Conservation (phyloP, 495 filamentous ascomycete genomes). For the Podospora pseudopauciseta region DNA sequence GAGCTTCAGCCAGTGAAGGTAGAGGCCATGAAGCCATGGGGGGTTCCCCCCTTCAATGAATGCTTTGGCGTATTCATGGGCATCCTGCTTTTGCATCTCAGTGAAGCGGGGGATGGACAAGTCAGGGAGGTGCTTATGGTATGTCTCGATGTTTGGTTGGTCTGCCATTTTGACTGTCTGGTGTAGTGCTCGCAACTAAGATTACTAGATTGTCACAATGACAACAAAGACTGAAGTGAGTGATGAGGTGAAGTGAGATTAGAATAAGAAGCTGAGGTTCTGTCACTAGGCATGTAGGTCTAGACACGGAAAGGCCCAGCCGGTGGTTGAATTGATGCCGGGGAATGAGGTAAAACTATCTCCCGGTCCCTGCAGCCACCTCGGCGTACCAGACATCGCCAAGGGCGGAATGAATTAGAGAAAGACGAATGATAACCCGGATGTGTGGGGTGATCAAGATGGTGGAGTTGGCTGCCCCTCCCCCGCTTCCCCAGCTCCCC, state of each 20-base stretch:
- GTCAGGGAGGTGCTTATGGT: conserved; percentile 54
- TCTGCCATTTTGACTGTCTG: conserved; percentile 14
- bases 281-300: background rate
- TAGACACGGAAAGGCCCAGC: background rate
- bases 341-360: conserved; percentile 27
- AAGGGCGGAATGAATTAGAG: background rate
- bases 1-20: conserved; percentile 62
- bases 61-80: conserved; percentile 58
- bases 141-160: conserved; percentile 19
- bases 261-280: background rate
- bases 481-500: conserved; percentile 11
- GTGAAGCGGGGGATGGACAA: conserved; percentile 58
- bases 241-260: background rate
- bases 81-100: conserved; percentile 58
- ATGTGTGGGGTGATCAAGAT: conserved; percentile 1
- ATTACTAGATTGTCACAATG: background rate
- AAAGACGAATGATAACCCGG: background rate
- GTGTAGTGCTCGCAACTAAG: background rate
- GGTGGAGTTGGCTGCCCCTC: conserved; percentile 7
- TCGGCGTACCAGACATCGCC: background rate
- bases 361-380: conserved; percentile 17
- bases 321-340: conserved; percentile 25
- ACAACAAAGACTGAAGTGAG: background rate
- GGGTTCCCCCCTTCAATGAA: conserved; percentile 58
- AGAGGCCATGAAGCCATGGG: conserved; percentile 66